Evolutionary conservation across 768 basidiomycete genomes (phyloP).

Genomic region (Boletus pseudo-olivaceus): DNA sequence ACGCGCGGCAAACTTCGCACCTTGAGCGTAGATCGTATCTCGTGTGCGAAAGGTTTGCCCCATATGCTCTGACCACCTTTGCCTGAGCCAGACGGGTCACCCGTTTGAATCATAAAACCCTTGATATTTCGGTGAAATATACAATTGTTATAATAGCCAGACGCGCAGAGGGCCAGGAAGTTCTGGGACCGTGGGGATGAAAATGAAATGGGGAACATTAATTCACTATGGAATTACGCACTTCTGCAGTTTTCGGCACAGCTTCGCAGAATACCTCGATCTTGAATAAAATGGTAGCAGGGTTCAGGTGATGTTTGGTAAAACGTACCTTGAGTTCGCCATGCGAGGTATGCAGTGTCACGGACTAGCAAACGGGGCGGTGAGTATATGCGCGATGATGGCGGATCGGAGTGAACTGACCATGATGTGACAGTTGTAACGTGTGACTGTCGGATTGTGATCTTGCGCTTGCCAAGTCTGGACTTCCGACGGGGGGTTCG

Average conservation of each 20-base stretch:
- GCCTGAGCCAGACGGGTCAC: conserved; percentile 84
- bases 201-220: not conserved
- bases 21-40: conserved; percentile 91
- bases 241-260: conserved; percentile 93
- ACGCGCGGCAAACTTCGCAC: conserved; percentile 38
- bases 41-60: conserved; percentile 89
- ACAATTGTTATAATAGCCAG: conserved; percentile 79
- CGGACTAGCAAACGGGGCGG: conserved; percentile 54
- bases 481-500: not conserved
- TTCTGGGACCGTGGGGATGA: conserved; percentile 51
- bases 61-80: conserved; percentile 98
- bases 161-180: conserved; percentile 91
- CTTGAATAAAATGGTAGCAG: conserved; percentile 37
- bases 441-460: conserved; percentile 15
- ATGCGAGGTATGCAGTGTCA: conserved; percentile 90
- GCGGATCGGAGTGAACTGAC: conserved; percentile 23
- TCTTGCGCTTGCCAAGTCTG: not conserved
- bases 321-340: conserved; percentile 85
- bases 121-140: conserved; percentile 95
- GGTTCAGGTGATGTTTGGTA: not conserved
- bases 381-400: conserved; percentile 22
- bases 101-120: conserved; percentile 94
- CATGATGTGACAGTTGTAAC: conserved; percentile 30
- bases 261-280: conserved; percentile 98
- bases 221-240: conserved; percentile 27